Base-by-base conservation (phyloP, 108 stramenopile species). In the Epithemia pelagica region DNA sequence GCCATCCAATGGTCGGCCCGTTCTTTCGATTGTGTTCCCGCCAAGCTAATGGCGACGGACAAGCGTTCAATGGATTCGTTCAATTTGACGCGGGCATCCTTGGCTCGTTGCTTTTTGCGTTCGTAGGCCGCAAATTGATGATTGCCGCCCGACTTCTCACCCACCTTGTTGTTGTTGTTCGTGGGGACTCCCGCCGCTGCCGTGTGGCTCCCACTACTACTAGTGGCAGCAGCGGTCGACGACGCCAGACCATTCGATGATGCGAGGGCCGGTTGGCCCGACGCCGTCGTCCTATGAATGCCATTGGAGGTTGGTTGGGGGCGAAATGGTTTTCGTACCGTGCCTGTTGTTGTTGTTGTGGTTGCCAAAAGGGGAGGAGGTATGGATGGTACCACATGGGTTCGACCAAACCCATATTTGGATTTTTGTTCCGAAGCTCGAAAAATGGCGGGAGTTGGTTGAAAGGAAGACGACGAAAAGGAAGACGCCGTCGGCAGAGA, bases 41-140 rank as follows among this genome's bases (percentile, higher is more conserved):
- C 86, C 56, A 92, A 64, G 58, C 75, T 78, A 52, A 93, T 90
- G 30, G 89, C 81, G 46, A 89, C 68, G 0, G 79, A 72, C 28
- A 90, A 74, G 24, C 77, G 70, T 70, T 94, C 92, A 59, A 94
- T 90, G 10, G 87, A 66, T 67, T 94, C 83, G 59, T 94, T 94
- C 37, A 90, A 66, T 69, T 85, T 83, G 33, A 89, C 65, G 10
- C 92, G 78, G 0, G 89, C 92, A 79, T 89, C 82, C 65, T 94
- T 94, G 57, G 92, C 92, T 27, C 87, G 72, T 69, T 89, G 86
- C 65, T 94, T 94, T 72, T 94, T 94, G 2, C 92, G 68, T 68
- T 94, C 89, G 58, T 94, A 94, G 0, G 88, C 86, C 10, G 65
- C 80, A 19, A 72, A 33, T 29, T 74, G 74, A 21, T 22, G 24